These are phyloP conservation scores for Cardamine resedifolia DNA, from an alignment of 345 rosid genomes.

Conservation along the genomic window DNA sequence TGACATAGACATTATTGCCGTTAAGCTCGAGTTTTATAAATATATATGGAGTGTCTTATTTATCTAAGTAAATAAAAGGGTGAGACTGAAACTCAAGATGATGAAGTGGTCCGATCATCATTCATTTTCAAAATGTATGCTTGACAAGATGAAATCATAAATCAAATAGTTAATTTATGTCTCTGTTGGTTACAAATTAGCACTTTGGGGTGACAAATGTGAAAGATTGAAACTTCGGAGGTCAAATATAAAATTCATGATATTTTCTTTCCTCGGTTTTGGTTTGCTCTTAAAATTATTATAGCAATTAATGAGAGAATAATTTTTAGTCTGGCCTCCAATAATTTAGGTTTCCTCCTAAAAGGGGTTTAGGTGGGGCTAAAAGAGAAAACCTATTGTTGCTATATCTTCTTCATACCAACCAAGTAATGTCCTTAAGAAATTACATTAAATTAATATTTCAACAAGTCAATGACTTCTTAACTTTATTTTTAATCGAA, in stretches of 20 bases:
- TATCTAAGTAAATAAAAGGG: background rate
- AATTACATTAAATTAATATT: background rate
- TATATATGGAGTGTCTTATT: background rate
- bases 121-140: background rate
- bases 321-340: background rate
- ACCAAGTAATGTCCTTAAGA: background rate
- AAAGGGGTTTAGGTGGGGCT: conserved; percentile 7
- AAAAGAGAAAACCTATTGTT: background rate
- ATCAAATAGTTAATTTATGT: background rate
- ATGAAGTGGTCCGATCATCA: background rate
- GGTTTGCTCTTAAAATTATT: background rate
- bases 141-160: background rate
- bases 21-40: background rate
- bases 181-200: background rate
- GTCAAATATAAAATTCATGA: background rate
- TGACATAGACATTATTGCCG: background rate
- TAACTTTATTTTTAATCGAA: too few relatives aligned
- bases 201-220: background rate
- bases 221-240: background rate
- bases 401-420: conserved; percentile 4
- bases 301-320: conserved; percentile 4
- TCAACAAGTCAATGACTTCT: background rate
- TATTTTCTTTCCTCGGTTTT: too few relatives aligned
- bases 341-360: conserved; percentile 27
- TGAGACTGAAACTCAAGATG: background rate